Percentiles rank a stretch among this genome's conserved stretches.
Evolutionary conservation across 495 filamentous ascomycete species (phyloP).

Genomic region (Talaromyces trachyspermus): DNA sequence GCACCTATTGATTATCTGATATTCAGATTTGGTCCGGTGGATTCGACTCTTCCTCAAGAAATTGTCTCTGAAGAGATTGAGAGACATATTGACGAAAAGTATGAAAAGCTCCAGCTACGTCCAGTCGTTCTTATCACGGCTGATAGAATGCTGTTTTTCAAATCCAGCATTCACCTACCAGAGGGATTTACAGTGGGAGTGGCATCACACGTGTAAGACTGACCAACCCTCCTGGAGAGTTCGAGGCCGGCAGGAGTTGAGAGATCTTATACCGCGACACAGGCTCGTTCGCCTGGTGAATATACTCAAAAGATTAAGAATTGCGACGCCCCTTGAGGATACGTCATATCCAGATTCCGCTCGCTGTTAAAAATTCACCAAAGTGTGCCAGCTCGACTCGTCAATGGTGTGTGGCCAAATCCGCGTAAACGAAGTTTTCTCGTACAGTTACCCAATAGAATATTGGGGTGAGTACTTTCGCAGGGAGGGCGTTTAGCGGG

Average conservation of each 20-base stretch:
- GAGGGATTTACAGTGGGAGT: not conserved
- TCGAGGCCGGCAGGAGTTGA: not conserved
- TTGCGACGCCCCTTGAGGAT: not conserved
- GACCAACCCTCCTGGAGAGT: not conserved
- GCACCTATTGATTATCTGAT: slow-evolving; percentile 1
- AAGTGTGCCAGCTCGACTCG: no score
- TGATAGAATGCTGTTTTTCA: slow-evolving; percentile 1
- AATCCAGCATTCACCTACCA: not conserved
- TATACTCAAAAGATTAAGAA: no score
- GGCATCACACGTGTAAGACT: not conserved
- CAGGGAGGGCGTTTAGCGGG: no score
- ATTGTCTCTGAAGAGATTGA: not conserved
- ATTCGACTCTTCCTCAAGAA: not conserved
- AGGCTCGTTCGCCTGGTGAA: not conserved
- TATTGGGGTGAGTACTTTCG: no score
- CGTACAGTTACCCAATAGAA: no score
- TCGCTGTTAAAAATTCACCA: slow-evolving; percentile 2
- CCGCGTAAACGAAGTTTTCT: no score
- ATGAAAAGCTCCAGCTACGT: not conserved
- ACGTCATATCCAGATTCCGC: not conserved
- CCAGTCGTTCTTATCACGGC: not conserved
- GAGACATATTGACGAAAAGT: not conserved
- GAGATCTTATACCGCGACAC: not conserved
- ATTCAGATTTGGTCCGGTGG: not conserved
- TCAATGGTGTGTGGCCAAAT: no score